Evolutionary conservation across 305 asterid species (phyloP).

Genomic region (Lippia alba): DNA sequence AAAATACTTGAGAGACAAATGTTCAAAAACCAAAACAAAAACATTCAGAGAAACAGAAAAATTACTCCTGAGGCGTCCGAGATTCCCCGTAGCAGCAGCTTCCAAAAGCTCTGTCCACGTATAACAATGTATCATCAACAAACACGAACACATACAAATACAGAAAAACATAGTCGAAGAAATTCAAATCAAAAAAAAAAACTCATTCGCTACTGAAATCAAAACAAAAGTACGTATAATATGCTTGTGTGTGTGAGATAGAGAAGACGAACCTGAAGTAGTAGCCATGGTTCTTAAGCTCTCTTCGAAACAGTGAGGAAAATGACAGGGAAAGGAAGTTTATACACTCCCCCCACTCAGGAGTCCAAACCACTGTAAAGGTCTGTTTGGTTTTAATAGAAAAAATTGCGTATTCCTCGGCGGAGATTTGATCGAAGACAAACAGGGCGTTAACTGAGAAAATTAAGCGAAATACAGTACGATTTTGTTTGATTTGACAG

Average conservation of each 20-base stretch:
- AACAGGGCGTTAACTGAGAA: neutral
- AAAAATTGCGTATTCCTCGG: neutral
- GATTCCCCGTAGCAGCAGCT: constrained; percentile 14
- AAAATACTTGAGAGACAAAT: neutral
- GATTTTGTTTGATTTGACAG: neutral
- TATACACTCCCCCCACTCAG: too few relatives aligned
- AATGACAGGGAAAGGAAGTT: neutral
- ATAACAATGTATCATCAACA: neutral
- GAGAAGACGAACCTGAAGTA: neutral
- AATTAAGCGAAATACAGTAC: neutral
- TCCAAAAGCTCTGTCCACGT: neutral
- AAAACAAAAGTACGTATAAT: too few relatives aligned
- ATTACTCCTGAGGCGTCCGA: constrained; percentile 1
- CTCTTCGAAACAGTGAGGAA: neutral
- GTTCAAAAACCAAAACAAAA: neutral
- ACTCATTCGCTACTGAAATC: too few relatives aligned
- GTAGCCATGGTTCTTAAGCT: neutral
- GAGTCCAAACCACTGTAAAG: neutral
- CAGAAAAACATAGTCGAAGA: neutral
- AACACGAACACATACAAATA: neutral
- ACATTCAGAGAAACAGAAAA: neutral
- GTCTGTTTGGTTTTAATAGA: constrained; percentile 4
- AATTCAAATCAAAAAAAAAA: too few relatives aligned
- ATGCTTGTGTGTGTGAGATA: neutral
- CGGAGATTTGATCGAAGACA: neutral